Conservation (phyloP, 2,329 filamentous ascomycete genomes). For the Scedosporium apiospermum region DNA sequence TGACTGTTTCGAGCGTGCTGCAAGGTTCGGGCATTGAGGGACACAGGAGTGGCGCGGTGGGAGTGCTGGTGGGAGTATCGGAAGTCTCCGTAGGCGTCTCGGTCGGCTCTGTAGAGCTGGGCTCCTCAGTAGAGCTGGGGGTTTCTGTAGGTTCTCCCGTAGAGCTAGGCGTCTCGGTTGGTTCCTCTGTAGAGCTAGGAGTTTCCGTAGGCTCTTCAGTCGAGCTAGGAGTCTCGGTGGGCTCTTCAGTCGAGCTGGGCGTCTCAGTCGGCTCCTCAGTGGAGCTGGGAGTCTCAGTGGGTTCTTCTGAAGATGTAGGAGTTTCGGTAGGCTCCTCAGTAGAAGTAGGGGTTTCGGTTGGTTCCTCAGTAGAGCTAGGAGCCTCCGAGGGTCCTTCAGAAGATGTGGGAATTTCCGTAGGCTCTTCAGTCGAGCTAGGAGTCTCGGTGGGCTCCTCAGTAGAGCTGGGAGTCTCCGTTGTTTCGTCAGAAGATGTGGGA, state of each 20-base stretch:
- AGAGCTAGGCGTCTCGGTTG: neutral
- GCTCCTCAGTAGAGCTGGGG: neutral
- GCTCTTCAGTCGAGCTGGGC: neutral
- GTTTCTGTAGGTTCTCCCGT: neutral
- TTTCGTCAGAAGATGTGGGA: neutral
- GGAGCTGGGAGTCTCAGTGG: too few relatives aligned
- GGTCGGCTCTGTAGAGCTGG: neutral
- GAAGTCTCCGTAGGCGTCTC: too few relatives aligned
- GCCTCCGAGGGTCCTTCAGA: neutral
- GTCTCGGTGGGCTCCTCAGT: neutral
- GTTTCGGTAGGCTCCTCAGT: too few relatives aligned
- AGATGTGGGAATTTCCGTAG: neutral
- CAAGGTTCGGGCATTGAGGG: neutral
- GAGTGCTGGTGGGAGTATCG: too few relatives aligned
- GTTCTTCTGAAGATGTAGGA: too few relatives aligned
- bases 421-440: neutral
- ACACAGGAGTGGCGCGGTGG: too few relatives aligned
- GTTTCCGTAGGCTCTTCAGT: neutral
- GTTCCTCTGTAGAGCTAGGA: neutral
- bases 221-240: neutral
- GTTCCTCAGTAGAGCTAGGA: neutral
- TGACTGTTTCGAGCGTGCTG: neutral
- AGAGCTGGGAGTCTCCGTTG: slow-evolving; percentile 6
- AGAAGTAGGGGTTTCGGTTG: neutral
- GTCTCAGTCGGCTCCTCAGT: too few relatives aligned